Evolutionary conservation across 1,284 basidiomycete genomes (phyloP).

Genomic region (Apiotrichum laibachii): DNA sequence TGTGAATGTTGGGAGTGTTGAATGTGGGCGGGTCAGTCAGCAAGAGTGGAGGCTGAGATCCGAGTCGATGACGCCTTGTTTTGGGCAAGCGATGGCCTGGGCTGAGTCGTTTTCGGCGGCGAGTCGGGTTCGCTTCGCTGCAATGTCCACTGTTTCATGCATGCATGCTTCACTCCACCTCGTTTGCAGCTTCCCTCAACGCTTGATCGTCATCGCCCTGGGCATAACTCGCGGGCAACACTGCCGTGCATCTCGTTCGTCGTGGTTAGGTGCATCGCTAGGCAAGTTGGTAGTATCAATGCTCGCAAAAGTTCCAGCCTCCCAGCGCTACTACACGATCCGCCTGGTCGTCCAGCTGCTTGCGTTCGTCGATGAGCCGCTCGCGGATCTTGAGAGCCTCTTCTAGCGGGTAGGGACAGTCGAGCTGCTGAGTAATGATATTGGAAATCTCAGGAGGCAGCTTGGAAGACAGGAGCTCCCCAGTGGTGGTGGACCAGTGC

Average conservation of each 20-base stretch:
- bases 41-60: too few species aligned
- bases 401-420: slow-evolving; percentile 10
- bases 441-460: slow-evolving; percentile 14
- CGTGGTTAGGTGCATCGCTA: neutral
- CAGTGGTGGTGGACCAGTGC: slow-evolving; percentile 4
- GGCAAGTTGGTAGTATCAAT: slow-evolving; percentile 1
- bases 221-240: neutral
- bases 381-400: slow-evolving; percentile 14
- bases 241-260: neutral
- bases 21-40: too few species aligned
- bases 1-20: too few species aligned
- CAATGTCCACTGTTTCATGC: too few species aligned
- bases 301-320: slow-evolving; percentile 21
- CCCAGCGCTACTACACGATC: neutral
- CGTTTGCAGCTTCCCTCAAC: too few species aligned
- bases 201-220: neutral
- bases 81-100: too few species aligned
- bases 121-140: too few species aligned
- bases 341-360: neutral
- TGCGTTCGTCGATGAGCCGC: slow-evolving; percentile 22
- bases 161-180: too few species aligned
- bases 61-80: too few species aligned
- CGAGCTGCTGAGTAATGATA: slow-evolving; percentile 11
- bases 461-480: neutral
- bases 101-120: too few species aligned